Percentiles rank a stretch among this genome's conserved stretches.
These are phyloP conservation scores for Rhizopogon vinicolor DNA, from an alignment of 768 basidiomycete genomes.

Conservation along the genomic window DNA sequence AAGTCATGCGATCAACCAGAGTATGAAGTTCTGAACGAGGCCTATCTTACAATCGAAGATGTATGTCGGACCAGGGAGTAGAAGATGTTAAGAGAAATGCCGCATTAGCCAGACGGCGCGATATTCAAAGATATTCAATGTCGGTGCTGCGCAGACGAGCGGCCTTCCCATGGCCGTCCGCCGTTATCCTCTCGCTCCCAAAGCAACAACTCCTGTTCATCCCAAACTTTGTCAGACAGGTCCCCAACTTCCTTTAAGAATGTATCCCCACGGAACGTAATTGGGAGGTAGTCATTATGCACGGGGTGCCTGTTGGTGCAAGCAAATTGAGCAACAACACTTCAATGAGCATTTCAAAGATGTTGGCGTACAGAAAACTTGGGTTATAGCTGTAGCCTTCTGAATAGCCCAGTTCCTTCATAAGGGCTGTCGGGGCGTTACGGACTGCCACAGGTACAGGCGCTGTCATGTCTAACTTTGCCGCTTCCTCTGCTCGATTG, in stretches of 20 bases:
- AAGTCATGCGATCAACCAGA: too few relatives aligned
- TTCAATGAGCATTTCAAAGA: neutral
- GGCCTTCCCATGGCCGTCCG: conserved; percentile 46
- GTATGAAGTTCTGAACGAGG: too few relatives aligned
- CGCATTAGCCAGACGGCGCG: neutral
- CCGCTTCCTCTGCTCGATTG: conserved; percentile 59
- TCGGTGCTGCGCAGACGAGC: conserved; percentile 4
- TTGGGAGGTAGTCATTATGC: conserved; percentile 57
- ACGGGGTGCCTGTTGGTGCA: conserved; percentile 52
- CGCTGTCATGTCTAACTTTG: conserved; percentile 43
- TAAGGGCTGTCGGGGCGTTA: conserved; percentile 70
- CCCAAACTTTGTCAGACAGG: conserved; percentile 46
- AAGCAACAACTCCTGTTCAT: conserved; percentile 47
- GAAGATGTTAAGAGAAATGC: too few relatives aligned
- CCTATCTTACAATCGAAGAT: neutral
- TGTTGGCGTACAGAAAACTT: conserved; percentile 40
- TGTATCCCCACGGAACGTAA: conserved; percentile 34
- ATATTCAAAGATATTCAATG: neutral
- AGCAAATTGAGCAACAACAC: neutral
- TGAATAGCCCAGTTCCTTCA: conserved; percentile 69
- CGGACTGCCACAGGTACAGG: conserved; percentile 71
- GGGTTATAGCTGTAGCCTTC: conserved; percentile 64
- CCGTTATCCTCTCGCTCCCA: conserved; percentile 55
- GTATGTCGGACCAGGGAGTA: too few relatives aligned
- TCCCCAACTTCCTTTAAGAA: conserved; percentile 45